These are phyloP conservation scores for Athelia sp. DNA, from an alignment of 1,284 basidiomycete species.

Conservation along the genomic window DNA sequence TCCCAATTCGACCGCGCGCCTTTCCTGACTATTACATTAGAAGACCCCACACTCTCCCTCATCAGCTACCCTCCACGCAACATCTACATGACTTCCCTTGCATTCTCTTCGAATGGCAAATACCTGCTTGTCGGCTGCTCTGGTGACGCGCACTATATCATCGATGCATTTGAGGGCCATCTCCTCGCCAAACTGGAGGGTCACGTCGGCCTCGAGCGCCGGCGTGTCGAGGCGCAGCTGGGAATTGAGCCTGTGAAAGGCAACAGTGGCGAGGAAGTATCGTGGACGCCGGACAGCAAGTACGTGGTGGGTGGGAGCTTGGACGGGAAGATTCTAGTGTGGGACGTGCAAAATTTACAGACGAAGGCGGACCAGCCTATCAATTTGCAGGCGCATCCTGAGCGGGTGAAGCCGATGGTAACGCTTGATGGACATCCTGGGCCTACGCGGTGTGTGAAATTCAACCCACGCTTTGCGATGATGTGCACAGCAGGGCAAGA, in stretches of 20 bases:
- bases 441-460: slow-evolving; percentile 80
- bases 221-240: slow-evolving; percentile 45
- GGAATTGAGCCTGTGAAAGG: slow-evolving; percentile 71
- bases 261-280: slow-evolving; percentile 85
- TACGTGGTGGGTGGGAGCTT: slow-evolving; percentile 81
- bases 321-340: slow-evolving; percentile 75
- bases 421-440: slow-evolving; percentile 73
- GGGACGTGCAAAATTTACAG: slow-evolving; percentile 71
- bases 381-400: slow-evolving; percentile 47
- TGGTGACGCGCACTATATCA: slow-evolving; percentile 86
- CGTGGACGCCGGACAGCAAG: slow-evolving; percentile 90
- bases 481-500: slow-evolving; percentile 83
- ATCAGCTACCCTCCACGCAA: slow-evolving; percentile 82
- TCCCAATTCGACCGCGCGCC: slow-evolving; percentile 89
- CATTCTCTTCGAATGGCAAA: slow-evolving; percentile 88
- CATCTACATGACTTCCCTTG: slow-evolving; percentile 87
- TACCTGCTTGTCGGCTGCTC: slow-evolving; percentile 92
- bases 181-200: slow-evolving; percentile 83
- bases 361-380: slow-evolving; percentile 37
- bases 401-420: slow-evolving; percentile 50
- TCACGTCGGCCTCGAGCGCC: slow-evolving; percentile 72
- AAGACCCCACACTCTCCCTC: slow-evolving; percentile 71
- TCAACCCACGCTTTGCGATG: slow-evolving; percentile 89
- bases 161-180: slow-evolving; percentile 84
- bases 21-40: slow-evolving; percentile 78